Percentiles rank a stretch among this genome's conserved stretches.
Conservation (phyloP, 1,284 basidiomycete species). For the Kwoniella shivajii region DNA sequence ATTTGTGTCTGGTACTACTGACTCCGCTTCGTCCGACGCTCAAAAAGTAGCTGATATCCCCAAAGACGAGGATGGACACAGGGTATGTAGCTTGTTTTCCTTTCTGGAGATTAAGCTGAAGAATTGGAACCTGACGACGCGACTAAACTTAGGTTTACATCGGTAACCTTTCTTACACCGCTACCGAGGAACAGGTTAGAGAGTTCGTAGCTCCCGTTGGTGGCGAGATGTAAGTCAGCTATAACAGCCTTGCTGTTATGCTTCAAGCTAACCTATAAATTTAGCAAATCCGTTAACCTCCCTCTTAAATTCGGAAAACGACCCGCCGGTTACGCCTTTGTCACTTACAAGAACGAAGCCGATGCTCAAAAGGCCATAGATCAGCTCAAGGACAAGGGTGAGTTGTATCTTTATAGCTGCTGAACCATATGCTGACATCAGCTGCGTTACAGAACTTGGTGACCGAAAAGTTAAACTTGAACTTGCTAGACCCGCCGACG, state of each 20-base stretch:
- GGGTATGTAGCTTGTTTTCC: conserved; percentile 9
- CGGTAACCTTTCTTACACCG: conserved; percentile 50
- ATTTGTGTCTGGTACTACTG: conserved; percentile 12
- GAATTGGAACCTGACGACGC: not conserved
- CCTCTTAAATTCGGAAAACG: conserved; percentile 44
- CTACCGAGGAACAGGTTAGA: conserved; percentile 49
- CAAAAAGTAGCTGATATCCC: conserved; percentile 16
- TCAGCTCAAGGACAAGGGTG: conserved; percentile 73
- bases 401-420: conserved; percentile 10
- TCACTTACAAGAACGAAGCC: conserved; percentile 74
- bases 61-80: conserved; percentile 18
- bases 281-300: conserved; percentile 41
- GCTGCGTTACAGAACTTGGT: conserved; percentile 63
- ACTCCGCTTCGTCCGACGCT: conserved; percentile 7
- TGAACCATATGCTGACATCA: not conserved
- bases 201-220: conserved; percentile 42
- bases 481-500: conserved; percentile 87
- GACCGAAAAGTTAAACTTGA: conserved; percentile 84
- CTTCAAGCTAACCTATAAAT: conserved; percentile 15
- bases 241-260: not conserved
- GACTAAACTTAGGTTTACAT: conserved; percentile 47
- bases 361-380: conserved; percentile 85
- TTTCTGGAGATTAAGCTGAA: not conserved
- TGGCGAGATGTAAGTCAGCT: conserved; percentile 47
- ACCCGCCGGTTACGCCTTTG: conserved; percentile 82